phyloP scores from a whole-genome alignment of 306 rosid species.

The Cicer cuneatum region DNA sequence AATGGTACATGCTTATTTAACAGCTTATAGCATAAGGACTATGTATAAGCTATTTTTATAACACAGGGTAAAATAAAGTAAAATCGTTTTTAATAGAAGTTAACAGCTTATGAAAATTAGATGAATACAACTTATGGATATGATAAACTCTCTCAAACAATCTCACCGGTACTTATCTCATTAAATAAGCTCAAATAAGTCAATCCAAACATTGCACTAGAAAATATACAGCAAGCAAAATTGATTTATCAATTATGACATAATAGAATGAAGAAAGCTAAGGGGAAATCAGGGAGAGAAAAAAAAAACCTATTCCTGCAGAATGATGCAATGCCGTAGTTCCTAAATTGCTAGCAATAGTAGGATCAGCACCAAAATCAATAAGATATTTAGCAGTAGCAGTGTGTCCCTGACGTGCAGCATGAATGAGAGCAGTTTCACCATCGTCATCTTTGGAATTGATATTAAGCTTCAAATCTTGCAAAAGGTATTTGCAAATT shows the following conservation, averaged over 20 bases:
- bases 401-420: slow-evolving; percentile 83
- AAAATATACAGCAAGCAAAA: not conserved
- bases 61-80: not conserved
- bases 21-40: not conserved
- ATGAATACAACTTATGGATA: not conserved
- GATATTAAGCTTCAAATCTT: slow-evolving; percentile 75
- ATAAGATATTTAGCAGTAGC: slow-evolving; percentile 76
- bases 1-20: not conserved
- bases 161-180: not conserved
- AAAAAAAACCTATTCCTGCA: slow-evolving; percentile 76
- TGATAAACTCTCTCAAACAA: not conserved
- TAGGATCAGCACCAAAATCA: slow-evolving; percentile 72
- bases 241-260: not conserved
- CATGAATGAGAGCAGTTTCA: slow-evolving; percentile 89
- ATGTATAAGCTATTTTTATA: not conserved
- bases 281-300: not conserved
- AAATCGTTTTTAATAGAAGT: not conserved
- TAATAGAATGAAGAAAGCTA: not conserved
- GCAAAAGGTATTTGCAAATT: slow-evolving; percentile 72
- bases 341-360: slow-evolving; percentile 76
- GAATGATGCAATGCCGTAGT: slow-evolving; percentile 88
- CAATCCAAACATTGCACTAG: not conserved
- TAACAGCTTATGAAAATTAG: not conserved
- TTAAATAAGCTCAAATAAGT: not conserved
- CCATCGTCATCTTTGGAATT: slow-evolving; percentile 94